These are phyloP conservation scores for Boletales sp. DNA, from an alignment of 768 basidiomycete genomes.

Conservation along the genomic window DNA sequence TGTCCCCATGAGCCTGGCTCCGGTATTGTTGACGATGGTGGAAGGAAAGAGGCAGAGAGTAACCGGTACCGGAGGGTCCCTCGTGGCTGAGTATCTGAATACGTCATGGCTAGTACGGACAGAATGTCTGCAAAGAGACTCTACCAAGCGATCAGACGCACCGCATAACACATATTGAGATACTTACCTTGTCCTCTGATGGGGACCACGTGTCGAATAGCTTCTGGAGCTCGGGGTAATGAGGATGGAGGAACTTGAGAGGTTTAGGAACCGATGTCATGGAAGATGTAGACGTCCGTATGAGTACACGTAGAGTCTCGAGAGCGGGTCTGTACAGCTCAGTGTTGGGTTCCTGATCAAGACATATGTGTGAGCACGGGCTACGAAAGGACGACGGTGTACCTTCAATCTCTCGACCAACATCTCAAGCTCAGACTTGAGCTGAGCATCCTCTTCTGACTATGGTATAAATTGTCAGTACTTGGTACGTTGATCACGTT, in stretches of 20 bases:
- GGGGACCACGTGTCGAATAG: conserved; percentile 79
- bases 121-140: conserved; percentile 95
- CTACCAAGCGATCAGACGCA: conserved; percentile 37
- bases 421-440: conserved; percentile 96
- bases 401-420: conserved; percentile 92
- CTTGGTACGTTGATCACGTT: conserved; percentile 8
- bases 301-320: conserved; percentile 89
- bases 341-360: conserved; percentile 77
- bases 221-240: conserved; percentile 82
- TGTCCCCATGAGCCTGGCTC: conserved; percentile 99
- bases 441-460: conserved; percentile 94
- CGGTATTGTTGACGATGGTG: conserved; percentile 61
- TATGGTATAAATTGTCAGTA: conserved; percentile 27
- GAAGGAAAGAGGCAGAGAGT: conserved; percentile 67
- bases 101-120: conserved; percentile 98
- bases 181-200: conserved; percentile 63
- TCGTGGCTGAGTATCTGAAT: conserved; percentile 95
- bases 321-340: conserved; percentile 84
- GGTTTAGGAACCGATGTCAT: conserved; percentile 99
- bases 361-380: conserved; percentile 13
- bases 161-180: background rate
- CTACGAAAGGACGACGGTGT: conserved; percentile 16
- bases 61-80: conserved; percentile 94
- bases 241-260: conserved; percentile 93
- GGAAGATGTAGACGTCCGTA: conserved; percentile 93